Percentiles rank a stretch among this genome's conserved stretches.
These are phyloP conservation scores for Amanita muscaria DNA, from an alignment of 768 basidiomycete genomes.

Conservation along the genomic window DNA sequence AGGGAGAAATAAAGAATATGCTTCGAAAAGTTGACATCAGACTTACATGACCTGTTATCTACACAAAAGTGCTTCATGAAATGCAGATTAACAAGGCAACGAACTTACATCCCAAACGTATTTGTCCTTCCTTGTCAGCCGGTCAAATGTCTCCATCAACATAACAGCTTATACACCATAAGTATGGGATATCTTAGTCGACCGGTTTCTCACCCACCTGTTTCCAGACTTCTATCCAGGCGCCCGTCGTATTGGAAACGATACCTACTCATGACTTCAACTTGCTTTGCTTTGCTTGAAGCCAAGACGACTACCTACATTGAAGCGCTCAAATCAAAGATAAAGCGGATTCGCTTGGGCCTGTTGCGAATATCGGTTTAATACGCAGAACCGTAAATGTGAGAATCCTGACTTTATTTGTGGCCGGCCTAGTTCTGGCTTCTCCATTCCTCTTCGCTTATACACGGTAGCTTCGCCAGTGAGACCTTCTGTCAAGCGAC, in stretches of 20 bases:
- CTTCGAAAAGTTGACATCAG: background rate
- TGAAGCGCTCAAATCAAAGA: constrained; percentile 64
- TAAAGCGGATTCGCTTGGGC: constrained; percentile 58
- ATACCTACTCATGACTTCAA: constrained; percentile 33
- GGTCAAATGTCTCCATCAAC: constrained; percentile 66
- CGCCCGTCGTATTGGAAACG: constrained; percentile 69
- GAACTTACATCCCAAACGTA: constrained; percentile 67
- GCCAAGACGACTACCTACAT: constrained; percentile 31
- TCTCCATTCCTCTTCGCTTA: constrained; percentile 62
- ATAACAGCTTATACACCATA: constrained; percentile 42
- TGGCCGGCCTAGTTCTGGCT: constrained; percentile 57
- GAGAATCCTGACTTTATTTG: constrained; percentile 46
- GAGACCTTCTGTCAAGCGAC: constrained; percentile 54
- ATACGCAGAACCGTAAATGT: no score
- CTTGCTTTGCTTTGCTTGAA: background rate
- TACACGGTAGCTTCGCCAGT: constrained; percentile 65
- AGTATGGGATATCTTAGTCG: no score
- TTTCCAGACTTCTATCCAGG: constrained; percentile 53
- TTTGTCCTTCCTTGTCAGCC: constrained; percentile 56
- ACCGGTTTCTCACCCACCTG: constrained; percentile 30
- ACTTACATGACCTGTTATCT: constrained; percentile 62
- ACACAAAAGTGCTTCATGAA: background rate
- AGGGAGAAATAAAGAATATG: background rate
- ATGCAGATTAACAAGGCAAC: background rate
- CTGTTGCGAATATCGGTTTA: constrained; percentile 22